These are phyloP conservation scores for Lithocarpus polystachyus DNA, from an alignment of 306 rosid genomes.

Conservation along the genomic window DNA sequence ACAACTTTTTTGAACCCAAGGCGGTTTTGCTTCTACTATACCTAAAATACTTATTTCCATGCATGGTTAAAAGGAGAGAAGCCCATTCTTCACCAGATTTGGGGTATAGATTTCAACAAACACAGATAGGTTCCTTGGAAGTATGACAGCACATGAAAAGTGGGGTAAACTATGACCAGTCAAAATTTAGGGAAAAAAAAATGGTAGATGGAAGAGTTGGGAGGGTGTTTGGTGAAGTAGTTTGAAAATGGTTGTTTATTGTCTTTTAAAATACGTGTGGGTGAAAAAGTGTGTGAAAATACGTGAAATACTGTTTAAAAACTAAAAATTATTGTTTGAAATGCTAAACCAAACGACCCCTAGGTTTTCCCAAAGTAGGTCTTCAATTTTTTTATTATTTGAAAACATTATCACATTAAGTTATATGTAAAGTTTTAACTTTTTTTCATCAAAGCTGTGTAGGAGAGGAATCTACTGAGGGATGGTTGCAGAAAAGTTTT, in stretches of 20 bases:
- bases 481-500: slow-evolving; percentile 30
- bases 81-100: slow-evolving; percentile 48
- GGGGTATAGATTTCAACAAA: slow-evolving; percentile 46
- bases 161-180: slow-evolving; percentile 34
- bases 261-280: too few relatives aligned
- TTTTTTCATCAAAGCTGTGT: slow-evolving; percentile 21
- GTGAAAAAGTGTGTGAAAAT: too few relatives aligned
- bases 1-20: slow-evolving; percentile 46
- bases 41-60: slow-evolving; percentile 36
- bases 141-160: slow-evolving; percentile 43
- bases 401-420: not conserved
- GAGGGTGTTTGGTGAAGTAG: too few relatives aligned
- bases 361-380: slow-evolving; percentile 40
- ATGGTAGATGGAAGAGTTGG: slow-evolving; percentile 20
- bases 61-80: slow-evolving; percentile 37
- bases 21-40: slow-evolving; percentile 42
- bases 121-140: slow-evolving; percentile 6
- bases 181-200: slow-evolving; percentile 33
- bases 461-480: slow-evolving; percentile 37
- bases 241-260: too few relatives aligned
- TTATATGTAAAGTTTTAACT: slow-evolving; percentile 8
- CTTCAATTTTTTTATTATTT: slow-evolving; percentile 6
- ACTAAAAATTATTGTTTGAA: too few relatives aligned
- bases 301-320: too few relatives aligned
- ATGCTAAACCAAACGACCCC: too few relatives aligned